Evolutionary conservation across 2,329 filamentous ascomycete species (phyloP).

Genomic region (Aspergillus bombycis): DNA sequence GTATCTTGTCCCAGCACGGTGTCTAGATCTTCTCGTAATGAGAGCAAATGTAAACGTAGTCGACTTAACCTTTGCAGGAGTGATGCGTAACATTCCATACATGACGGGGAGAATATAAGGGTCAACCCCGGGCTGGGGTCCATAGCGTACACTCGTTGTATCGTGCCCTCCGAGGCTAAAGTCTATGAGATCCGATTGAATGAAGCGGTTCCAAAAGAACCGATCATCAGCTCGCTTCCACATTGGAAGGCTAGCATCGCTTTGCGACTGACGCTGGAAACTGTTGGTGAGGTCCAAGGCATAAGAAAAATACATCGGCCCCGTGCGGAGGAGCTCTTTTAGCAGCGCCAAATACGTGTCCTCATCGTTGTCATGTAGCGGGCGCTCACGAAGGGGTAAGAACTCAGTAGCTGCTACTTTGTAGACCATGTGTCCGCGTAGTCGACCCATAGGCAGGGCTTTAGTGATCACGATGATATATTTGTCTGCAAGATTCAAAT

Average conservation of each 20-base stretch:
- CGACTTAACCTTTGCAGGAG: conserved; percentile 80
- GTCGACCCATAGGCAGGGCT: conserved; percentile 82
- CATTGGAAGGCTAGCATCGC: conserved; percentile 71
- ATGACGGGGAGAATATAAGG: conserved; percentile 95
- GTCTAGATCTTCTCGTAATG: conserved; percentile 85
- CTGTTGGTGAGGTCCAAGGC: conserved; percentile 94
- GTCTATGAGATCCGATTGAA: conserved; percentile 88
- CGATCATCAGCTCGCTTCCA: conserved; percentile 95
- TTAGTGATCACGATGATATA: conserved; percentile 98
- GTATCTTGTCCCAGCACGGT: conserved; percentile 89
- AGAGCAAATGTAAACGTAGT: conserved; percentile 82
- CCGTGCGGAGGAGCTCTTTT: conserved; percentile 77
- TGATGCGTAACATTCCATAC: conserved; percentile 93
- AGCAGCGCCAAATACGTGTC: conserved; percentile 85
- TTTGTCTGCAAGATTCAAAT: conserved; percentile 64
- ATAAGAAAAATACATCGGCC: conserved; percentile 98
- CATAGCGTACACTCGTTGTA: conserved; percentile 49
- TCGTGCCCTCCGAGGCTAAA: conserved; percentile 67
- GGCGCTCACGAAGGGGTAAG: conserved; percentile 87
- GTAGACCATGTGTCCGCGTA: conserved; percentile 97
- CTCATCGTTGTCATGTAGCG: conserved; percentile 90
- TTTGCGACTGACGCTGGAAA: conserved; percentile 88
- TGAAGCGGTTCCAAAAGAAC: conserved; percentile 98
- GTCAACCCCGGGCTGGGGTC: conserved; percentile 74
- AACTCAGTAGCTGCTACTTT: conserved; percentile 90